Percentiles rank a stretch among this genome's conserved stretches.
These are phyloP conservation scores for Auricularia cornea DNA, from an alignment of 768 basidiomycete species.

Conservation along the genomic window DNA sequence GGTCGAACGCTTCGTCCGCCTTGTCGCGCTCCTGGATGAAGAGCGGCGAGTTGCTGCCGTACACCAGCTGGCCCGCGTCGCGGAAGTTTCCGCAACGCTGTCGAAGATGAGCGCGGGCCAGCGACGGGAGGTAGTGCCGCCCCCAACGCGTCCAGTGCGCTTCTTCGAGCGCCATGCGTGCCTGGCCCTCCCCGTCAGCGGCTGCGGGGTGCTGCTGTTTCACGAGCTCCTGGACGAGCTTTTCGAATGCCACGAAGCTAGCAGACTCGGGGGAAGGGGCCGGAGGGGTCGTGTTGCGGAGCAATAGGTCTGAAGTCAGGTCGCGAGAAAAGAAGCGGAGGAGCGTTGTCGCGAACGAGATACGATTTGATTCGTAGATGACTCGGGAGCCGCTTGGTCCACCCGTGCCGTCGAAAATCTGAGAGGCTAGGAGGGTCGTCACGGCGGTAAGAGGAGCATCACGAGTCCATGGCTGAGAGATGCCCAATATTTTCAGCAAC, in stretches of 20 bases:
- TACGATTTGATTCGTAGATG: not conserved
- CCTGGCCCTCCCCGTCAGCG: not conserved
- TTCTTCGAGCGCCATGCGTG: not conserved
- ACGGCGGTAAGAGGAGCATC: not conserved
- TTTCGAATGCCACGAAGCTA: not conserved
- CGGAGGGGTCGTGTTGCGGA: not conserved
- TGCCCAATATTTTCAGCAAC: not conserved
- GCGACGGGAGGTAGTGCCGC: constrained; percentile 10
- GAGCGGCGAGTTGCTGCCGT: constrained; percentile 8
- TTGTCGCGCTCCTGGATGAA: constrained; percentile 7
- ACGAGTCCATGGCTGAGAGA: not conserved
- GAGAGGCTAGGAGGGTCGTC: not conserved
- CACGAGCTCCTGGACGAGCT: not conserved
- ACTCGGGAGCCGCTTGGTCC: not conserved
- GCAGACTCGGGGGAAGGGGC: not conserved
- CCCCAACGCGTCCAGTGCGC: constrained; percentile 10
- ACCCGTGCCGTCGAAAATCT: not conserved
- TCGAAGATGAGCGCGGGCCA: constrained; percentile 12
- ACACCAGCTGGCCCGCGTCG: constrained; percentile 10
- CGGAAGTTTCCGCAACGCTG: constrained; percentile 14
- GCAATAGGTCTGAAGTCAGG: not conserved
- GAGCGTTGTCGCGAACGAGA: not conserved
- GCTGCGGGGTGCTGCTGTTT: not conserved
- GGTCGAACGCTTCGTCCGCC: constrained; percentile 10
- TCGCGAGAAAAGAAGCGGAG: not conserved